Evolutionary conservation across 768 basidiomycete genomes (phyloP), one percentile per base, ranked within the genome.

Genomic region (Hydnomerulius pinastri): DNA sequence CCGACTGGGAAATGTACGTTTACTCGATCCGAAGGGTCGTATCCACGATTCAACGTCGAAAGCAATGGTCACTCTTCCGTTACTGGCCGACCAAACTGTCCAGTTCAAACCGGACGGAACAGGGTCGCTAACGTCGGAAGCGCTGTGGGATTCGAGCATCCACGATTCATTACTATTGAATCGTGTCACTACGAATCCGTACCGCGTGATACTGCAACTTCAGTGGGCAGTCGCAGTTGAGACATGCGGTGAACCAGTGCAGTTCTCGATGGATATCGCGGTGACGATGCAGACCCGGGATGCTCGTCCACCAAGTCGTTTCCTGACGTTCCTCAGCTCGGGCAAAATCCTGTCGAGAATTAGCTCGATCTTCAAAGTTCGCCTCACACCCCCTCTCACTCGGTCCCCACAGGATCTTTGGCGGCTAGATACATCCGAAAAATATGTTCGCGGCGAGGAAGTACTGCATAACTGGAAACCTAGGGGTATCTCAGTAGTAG

Each of bases 381-480:
- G 81, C 38, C 77, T 98, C 27, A 83, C 83, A 3, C 94, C 96
- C 11, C 88, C 91, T 13, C 72, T 91, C 53, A 92, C 91, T 17
- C 84, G 92, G 37, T 93, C 89, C 1, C 81, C 92, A 2, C 84
- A 84, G 64, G 94, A 98, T 55, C 75, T 99, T 12, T 98, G 96
- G 97, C 77, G 94, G 33, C 75, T 98, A 44, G 93, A 99, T 71
- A 98, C 96, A 1, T 85, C 90, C 24, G 89, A 91, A 70, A 95
- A 93, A 66, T 98, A 95, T 69, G 94, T 99, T 0, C 80, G 86
- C 38, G 96, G 96, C 7, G 95, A 98, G 66, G 95, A 98, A 60
- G 69, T 77, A 4, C 76, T 98, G 24, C 84, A 79, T 6, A 68
- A 77, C 17, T 98, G 96, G 95, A 88, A 84, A 58, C 85, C 95